Evolutionary conservation across 441 rosid genomes (phyloP), one percentile per base, ranked within the genome.

Genomic region (Aleurites moluccanus): DNA sequence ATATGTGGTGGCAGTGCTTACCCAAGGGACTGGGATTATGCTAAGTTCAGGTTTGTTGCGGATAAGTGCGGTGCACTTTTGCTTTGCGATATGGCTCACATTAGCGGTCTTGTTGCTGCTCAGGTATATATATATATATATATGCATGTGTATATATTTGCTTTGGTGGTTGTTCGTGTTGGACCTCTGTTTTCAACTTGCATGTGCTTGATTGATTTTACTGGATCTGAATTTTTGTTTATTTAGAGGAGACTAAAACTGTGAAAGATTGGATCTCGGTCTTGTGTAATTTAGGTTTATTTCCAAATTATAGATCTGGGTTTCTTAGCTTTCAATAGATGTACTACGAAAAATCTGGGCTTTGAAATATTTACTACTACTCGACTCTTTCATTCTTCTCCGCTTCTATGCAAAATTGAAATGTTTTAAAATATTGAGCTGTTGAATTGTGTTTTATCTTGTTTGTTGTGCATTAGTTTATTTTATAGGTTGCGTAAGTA

Each of bases 41-140:
- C 86, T 44, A 88, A 77, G 79, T 88, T 95, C 42, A 88, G 90
- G 80, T 76, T 86, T 25, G 67, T 93, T 57, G 99, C 99, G 15
- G 94, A 96, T 53, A 96, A 92, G 83, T 88, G 91, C 59, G 98
- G 98, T 59, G 97, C 98, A 35, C 91, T 96, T 21, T 81, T 96
- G 92, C 94, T 96, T 16, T 93, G 98, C 68, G 99, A 96, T 61
- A 96, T 96, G 99, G 99, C 99, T 84, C 99, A 96, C 82, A 93
- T 93, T 74, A 96, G 99, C 76, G 99, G 99, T 64, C 99, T 96
- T 62, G 97, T 96, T 73, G 97, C 99, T 80, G 99, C 99, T 81
- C 91, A 93, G 99, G 99, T n/a, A n/a, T n/a, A n/a, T n/a, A n/a
- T n/a, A n/a, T 95, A 83, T 75, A 13, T 70, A 21, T 55, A 28